These are phyloP conservation scores for Aspergillus ochraceoroseus DNA, from an alignment of 2,329 filamentous ascomycete genomes.

Conservation along the genomic window DNA sequence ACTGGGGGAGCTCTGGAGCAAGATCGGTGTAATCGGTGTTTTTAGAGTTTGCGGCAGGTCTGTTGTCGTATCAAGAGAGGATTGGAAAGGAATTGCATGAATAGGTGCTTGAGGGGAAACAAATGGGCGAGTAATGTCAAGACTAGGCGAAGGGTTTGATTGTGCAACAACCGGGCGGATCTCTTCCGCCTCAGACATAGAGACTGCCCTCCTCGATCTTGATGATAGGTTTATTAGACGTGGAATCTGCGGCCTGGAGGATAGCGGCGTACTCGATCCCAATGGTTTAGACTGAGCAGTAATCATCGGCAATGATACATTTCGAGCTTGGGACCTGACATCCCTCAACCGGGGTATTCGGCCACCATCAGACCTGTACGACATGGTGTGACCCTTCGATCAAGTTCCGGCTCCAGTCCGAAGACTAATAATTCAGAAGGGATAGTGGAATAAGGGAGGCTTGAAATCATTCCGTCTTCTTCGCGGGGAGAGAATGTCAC, in stretches of 20 bases:
- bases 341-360: slow-evolving; percentile 31
- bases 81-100: slow-evolving; percentile 18
- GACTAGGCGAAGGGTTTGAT: slow-evolving; percentile 21
- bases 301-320: slow-evolving; percentile 24
- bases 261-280: slow-evolving; percentile 18
- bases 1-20: slow-evolving; percentile 15
- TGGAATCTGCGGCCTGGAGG: slow-evolving; percentile 28
- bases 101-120: slow-evolving; percentile 30
- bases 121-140: slow-evolving; percentile 27
- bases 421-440: slow-evolving; percentile 26
- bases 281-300: slow-evolving; percentile 17
- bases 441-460: slow-evolving; percentile 21
- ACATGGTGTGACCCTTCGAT: slow-evolving; percentile 34
- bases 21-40: slow-evolving; percentile 11
- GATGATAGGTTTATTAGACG: slow-evolving; percentile 22
- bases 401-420: slow-evolving; percentile 27
- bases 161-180: slow-evolving; percentile 18
- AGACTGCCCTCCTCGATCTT: slow-evolving; percentile 26
- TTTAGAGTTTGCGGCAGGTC: slow-evolving; percentile 8
- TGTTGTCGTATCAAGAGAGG: slow-evolving; percentile 5
- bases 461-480: slow-evolving; percentile 32
- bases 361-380: slow-evolving; percentile 32
- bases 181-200: slow-evolving; percentile 29
- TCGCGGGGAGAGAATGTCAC: slow-evolving; percentile 1
- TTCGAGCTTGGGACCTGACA: slow-evolving; percentile 23